Percentiles rank a stretch among this genome's conserved stretches.
phyloP scores from a whole-genome alignment of 306 rosid species.

The Fragaria nilgerrensis region DNA sequence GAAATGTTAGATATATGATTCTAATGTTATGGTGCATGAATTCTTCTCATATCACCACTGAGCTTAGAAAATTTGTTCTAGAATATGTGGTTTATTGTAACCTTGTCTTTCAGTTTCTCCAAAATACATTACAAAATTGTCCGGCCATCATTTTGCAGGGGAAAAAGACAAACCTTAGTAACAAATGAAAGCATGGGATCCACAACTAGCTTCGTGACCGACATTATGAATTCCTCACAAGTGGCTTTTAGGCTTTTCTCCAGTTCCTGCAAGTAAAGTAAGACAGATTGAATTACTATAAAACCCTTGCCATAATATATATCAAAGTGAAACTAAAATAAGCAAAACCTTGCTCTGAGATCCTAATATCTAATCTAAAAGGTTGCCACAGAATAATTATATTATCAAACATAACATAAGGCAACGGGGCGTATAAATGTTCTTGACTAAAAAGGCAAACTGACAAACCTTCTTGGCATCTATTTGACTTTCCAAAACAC shows the following conservation, averaged over 20 bases:
- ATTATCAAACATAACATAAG: neutral
- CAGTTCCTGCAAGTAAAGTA: slow-evolving; percentile 76
- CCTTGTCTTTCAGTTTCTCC: no score
- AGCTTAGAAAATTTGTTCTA: neutral
- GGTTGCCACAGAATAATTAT: neutral
- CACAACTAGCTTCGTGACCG: slow-evolving; percentile 93
- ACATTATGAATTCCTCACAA: slow-evolving; percentile 97
- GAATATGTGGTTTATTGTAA: neutral
- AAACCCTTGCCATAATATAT: neutral
- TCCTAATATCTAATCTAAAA: neutral
- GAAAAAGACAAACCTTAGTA: slow-evolving; percentile 69
- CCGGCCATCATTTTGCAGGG: slow-evolving; percentile 17
- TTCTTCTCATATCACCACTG: neutral
- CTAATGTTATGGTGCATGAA: neutral
- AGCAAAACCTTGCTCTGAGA: neutral
- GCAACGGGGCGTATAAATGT: neutral
- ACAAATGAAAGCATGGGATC: slow-evolving; percentile 98
- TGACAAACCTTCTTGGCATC: slow-evolving; percentile 93
- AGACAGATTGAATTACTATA: neutral
- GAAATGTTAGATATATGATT: neutral
- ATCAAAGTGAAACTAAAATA: neutral
- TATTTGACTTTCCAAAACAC: slow-evolving; percentile 96
- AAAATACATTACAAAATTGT: neutral
- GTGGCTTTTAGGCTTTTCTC: slow-evolving; percentile 95
- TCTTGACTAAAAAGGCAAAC: slow-evolving; percentile 21